These are phyloP conservation scores for Thelonectria blattea DNA, from an alignment of 2,329 filamentous ascomycete species.

Conservation along the genomic window DNA sequence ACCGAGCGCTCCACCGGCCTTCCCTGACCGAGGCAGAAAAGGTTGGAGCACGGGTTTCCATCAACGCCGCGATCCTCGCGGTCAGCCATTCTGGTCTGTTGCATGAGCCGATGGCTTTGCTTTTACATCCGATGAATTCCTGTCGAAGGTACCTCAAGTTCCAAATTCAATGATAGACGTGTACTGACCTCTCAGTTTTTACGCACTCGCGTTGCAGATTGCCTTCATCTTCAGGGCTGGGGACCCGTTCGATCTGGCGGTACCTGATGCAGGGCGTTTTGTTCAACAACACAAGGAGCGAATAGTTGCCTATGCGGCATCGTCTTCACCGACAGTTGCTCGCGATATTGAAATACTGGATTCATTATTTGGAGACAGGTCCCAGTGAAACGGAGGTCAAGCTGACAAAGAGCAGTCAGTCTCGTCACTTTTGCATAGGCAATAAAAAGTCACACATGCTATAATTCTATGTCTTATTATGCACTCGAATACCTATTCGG, in stretches of 20 bases:
- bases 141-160: slow-evolving; percentile 16
- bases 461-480: too few relatives aligned
- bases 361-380: neutral
- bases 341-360: slow-evolving; percentile 19
- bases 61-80: slow-evolving; percentile 8
- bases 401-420: too few relatives aligned
- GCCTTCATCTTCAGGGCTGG: slow-evolving; percentile 3
- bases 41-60: slow-evolving; percentile 4
- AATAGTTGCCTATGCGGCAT: neutral
- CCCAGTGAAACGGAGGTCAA: too few relatives aligned
- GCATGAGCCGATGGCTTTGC: slow-evolving; percentile 11
- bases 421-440: too few relatives aligned
- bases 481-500: too few relatives aligned
- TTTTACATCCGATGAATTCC: slow-evolving; percentile 26
- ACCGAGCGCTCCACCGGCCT: slow-evolving; percentile 13
- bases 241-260: neutral
- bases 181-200: slow-evolving; percentile 11
- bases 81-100: slow-evolving; percentile 9
- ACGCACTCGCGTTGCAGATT: slow-evolving; percentile 22
- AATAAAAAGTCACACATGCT: too few relatives aligned
- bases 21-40: slow-evolving; percentile 5
- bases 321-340: slow-evolving; percentile 12
- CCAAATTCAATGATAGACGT: neutral
- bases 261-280: slow-evolving; percentile 2
- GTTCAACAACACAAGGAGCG: neutral